A percentile compares a stretch with the other conserved stretches of the same genome.
Conservation (phyloP, 169 alveolate genomes). For the Cryptosporidium sp. region DNA sequence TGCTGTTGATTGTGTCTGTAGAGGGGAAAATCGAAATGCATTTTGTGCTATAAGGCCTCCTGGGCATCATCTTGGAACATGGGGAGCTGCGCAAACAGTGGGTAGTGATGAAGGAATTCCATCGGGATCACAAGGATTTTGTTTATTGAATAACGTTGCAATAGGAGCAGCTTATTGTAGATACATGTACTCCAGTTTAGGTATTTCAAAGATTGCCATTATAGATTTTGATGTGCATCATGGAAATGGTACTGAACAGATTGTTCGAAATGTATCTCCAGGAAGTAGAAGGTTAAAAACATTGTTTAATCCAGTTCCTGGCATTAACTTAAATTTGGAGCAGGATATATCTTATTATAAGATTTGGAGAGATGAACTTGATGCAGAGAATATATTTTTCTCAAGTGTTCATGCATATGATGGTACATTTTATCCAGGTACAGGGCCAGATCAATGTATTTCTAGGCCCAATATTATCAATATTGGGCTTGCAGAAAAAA, state of each 20-base stretch:
- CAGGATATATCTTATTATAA: slow-evolving; percentile 76
- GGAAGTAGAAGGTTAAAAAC: slow-evolving; percentile 19
- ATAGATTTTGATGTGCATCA: slow-evolving; percentile 99
- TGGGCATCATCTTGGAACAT: slow-evolving; percentile 98
- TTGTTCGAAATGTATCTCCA: slow-evolving; percentile 79
- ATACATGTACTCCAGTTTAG: slow-evolving; percentile 84
- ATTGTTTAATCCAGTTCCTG: slow-evolving; percentile 50
- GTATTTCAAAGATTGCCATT: slow-evolving; percentile 94
- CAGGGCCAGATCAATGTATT: slow-evolving; percentile 84
- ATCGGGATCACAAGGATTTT: slow-evolving; percentile 96
- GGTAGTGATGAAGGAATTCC: slow-evolving; percentile 78
- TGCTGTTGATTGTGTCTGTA: slow-evolving; percentile 92
- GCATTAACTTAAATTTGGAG: slow-evolving; percentile 33
- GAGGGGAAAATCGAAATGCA: slow-evolving; percentile 85
- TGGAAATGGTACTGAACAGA: slow-evolving; percentile 99
- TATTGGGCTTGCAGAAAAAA: slow-evolving; percentile 86
- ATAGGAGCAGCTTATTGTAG: slow-evolving; percentile 97
- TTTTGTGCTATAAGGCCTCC: slow-evolving; percentile 96
- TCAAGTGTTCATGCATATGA: slow-evolving; percentile 94
- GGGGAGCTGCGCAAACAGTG: slow-evolving; percentile 90
- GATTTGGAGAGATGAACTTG: slow-evolving; percentile 87
- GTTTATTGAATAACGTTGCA: slow-evolving; percentile 97
- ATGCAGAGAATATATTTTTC: slow-evolving; percentile 91
- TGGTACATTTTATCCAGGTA: slow-evolving; percentile 95
- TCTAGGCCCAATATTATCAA: slow-evolving; percentile 86